Conservation (phyloP, 495 filamentous ascomycete genomes). For the Penicillium taxi region DNA sequence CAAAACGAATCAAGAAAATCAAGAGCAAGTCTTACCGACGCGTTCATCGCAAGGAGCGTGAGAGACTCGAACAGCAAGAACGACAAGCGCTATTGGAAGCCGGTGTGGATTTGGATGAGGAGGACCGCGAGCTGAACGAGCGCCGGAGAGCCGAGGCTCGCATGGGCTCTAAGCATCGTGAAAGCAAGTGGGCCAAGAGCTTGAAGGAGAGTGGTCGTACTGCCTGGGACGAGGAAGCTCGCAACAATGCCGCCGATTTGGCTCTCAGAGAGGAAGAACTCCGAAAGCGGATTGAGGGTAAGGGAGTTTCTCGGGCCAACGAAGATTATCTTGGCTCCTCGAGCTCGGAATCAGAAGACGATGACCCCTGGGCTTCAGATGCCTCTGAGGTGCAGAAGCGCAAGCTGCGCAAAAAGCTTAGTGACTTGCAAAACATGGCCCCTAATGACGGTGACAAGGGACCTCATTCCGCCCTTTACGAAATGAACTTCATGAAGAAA, state of each 20-base stretch:
- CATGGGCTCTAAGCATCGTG: conserved; percentile 80
- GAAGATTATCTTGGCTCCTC: conserved; percentile 42
- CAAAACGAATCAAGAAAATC: conserved; percentile 95
- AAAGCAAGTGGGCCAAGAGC: conserved; percentile 93
- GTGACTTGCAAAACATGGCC: conserved; percentile 44
- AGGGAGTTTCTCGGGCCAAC: conserved; percentile 45
- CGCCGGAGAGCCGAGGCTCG: conserved; percentile 75
- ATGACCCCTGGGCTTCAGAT: conserved; percentile 46
- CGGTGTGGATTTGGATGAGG: conserved; percentile 62
- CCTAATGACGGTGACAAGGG: conserved; percentile 29
- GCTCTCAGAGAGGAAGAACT: conserved; percentile 81
- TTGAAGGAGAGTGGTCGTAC: conserved; percentile 70
- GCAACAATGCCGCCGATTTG: conserved; percentile 69
- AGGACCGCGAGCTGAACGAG: conserved; percentile 72
- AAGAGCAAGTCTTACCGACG: conserved; percentile 91
- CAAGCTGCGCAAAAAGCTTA: conserved; percentile 50
- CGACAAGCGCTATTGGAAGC: conserved; percentile 58
- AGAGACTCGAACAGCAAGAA: conserved; percentile 63
- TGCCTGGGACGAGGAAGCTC: conserved; percentile 77
- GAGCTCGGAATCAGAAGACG: conserved; percentile 49
- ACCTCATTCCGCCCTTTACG: conserved; percentile 48
- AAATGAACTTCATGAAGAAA: conserved; percentile 88
- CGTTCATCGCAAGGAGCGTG: conserved; percentile 80
- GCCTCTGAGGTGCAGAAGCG: conserved; percentile 47
- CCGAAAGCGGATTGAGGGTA: conserved; percentile 74